A percentile compares a stretch with the other conserved stretches of the same genome.
phyloP scores from a whole-genome alignment of 441 rosid species.

The Codiaeum variegatum region DNA sequence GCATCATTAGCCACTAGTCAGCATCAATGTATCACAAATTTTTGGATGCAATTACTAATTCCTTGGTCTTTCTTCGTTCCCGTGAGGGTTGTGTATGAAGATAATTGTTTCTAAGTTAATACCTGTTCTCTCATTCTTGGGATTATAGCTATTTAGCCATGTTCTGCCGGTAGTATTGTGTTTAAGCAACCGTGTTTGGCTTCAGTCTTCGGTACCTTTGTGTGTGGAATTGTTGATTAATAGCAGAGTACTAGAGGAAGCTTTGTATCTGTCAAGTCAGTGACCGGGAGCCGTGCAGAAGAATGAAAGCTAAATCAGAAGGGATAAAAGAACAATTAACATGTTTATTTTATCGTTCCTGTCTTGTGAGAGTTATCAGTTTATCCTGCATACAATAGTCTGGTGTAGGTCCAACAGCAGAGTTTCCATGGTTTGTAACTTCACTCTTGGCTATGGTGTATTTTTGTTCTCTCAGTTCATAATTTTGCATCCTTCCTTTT shows the following conservation, averaged over 20 bases:
- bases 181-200: neutral
- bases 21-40: neutral
- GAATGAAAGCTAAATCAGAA: neutral
- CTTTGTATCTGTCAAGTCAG: neutral
- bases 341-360: too few relatives aligned
- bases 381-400: too few relatives aligned
- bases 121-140: neutral
- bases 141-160: neutral
- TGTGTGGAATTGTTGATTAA: neutral
- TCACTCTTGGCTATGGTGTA: too few relatives aligned
- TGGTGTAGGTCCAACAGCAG: too few relatives aligned
- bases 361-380: too few relatives aligned
- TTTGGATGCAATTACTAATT: neutral
- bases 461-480: too few relatives aligned
- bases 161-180: neutral
- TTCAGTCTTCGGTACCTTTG: neutral
- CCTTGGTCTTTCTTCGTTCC: neutral
- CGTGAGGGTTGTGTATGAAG: neutral
- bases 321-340: too few relatives aligned
- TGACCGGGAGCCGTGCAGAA: neutral
- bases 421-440: too few relatives aligned
- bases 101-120: neutral
- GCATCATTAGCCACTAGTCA: neutral
- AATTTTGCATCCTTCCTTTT: too few relatives aligned
- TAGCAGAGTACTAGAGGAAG: neutral